Conservation (phyloP, 1,284 basidiomycete genomes). For the Tranzscheliella williamsii region DNA sequence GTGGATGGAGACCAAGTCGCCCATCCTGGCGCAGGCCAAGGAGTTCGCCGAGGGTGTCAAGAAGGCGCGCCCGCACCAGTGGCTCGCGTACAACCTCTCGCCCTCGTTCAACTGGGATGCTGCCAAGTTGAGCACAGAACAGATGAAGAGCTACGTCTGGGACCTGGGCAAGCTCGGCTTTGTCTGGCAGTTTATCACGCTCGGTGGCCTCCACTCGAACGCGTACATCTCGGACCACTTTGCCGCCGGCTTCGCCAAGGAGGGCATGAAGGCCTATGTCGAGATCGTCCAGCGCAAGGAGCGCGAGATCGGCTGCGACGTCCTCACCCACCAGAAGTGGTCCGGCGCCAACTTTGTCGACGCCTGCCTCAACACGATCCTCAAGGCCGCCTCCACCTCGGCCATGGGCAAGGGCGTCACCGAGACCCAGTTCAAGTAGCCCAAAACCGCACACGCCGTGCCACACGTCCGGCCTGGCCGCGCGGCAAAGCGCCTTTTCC, state of each 20-base stretch:
- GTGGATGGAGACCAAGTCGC: slow-evolving; percentile 83
- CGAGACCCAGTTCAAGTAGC: slow-evolving; percentile 78
- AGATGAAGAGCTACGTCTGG: slow-evolving; percentile 92
- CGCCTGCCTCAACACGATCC: slow-evolving; percentile 87
- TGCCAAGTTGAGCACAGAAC: slow-evolving; percentile 73
- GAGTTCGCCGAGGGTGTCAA: slow-evolving; percentile 74
- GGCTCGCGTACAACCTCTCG: slow-evolving; percentile 61
- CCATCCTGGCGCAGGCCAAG: slow-evolving; percentile 88
- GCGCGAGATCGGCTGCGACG: slow-evolving; percentile 63
- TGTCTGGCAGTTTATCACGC: slow-evolving; percentile 97
- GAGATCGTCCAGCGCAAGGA: slow-evolving; percentile 65
- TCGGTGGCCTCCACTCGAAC: slow-evolving; percentile 94
- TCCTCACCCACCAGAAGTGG: slow-evolving; percentile 70
- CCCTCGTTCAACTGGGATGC: slow-evolving; percentile 65
- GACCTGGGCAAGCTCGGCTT: slow-evolving; percentile 90
- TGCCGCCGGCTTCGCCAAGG: slow-evolving; percentile 79
- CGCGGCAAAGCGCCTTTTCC: no score
- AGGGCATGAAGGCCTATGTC: slow-evolving; percentile 72
- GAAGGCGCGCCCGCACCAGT: slow-evolving; percentile 52
- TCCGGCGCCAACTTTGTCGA: slow-evolving; percentile 92
- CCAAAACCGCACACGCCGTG: no score
- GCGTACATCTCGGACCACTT: slow-evolving; percentile 95
- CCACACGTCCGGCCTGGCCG: no score
- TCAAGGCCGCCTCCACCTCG: slow-evolving; percentile 90
- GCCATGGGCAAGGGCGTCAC: slow-evolving; percentile 95